Conservation (phyloP, 192 early-diverging fungal genomes). For the Rhizoclosmatium globosum region DNA sequence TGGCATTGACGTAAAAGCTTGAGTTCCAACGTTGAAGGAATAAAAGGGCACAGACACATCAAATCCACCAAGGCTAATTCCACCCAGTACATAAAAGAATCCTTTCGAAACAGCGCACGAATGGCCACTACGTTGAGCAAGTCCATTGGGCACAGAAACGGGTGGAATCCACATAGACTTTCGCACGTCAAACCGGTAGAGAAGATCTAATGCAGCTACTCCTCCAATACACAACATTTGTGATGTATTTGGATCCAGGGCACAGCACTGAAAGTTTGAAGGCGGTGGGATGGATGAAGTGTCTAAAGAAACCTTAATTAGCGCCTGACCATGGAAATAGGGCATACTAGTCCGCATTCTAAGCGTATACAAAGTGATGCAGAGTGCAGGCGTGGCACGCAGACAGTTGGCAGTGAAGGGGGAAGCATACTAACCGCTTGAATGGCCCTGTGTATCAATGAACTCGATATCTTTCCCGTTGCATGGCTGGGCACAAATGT, state of each 20-base stretch:
- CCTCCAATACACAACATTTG: slow-evolving; percentile 22
- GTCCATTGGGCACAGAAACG: background rate
- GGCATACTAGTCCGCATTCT: too few species aligned
- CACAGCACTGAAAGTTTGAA: slow-evolving; percentile 29
- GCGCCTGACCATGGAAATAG: background rate
- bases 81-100: slow-evolving; percentile 17
- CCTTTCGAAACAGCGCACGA: slow-evolving; percentile 16
- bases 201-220: background rate
- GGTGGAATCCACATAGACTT: background rate
- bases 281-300: slow-evolving; percentile 8
- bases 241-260: slow-evolving; percentile 1
- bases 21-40: background rate
- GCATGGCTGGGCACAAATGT: slow-evolving; percentile 34
- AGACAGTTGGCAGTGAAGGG: background rate
- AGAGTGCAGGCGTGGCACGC: background rate
- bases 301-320: background rate
- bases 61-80: background rate
- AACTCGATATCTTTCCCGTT: slow-evolving; percentile 11
- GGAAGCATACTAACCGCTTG: background rate
- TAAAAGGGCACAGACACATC: slow-evolving; percentile 1
- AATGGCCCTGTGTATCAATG: background rate
- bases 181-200: slow-evolving; percentile 1
- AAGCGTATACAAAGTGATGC: too few species aligned
- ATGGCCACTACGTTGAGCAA: slow-evolving; percentile 21
- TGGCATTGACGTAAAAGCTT: background rate